Base-by-base conservation (phyloP, 306 rosid genomes). In the Macrotyloma uniflorum region DNA sequence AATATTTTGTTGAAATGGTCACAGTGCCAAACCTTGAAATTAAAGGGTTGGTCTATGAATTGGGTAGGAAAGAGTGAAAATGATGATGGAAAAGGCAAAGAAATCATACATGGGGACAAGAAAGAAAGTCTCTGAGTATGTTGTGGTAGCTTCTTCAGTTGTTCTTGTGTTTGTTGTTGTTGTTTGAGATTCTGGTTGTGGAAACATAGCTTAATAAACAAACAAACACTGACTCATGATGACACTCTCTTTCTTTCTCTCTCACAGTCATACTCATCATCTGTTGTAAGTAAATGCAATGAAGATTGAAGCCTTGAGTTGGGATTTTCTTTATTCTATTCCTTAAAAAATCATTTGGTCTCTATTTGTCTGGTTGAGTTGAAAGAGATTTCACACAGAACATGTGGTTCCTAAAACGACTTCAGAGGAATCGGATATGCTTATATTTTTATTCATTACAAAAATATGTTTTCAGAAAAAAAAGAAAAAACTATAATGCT, bases 301-400 rank as follows among this genome's bases (percentile, higher is more conserved):
- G 83, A 57, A 59, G 14, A 59, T 59, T 59, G 19, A 74, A 49
- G 19, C 20, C 42, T 20, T 77, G 24, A 32, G 22, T 63, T 63
- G 40, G 23, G 23, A 63, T 32, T 63, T 63, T 63, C 68, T 46
- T n/a, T 32, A 4, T 63, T 63, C 18, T 63, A 63, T 63, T 63
- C 68, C 46, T 51, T 67, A 45, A 73, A 66, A 47, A 33, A 70
- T 66, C 38, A 15, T 78, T 77, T 70, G 87, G 89, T 78, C 87
- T 86, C 78, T 26, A 20, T 70, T 78, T 68, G 85, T 74, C 68
- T 22, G 10, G 1, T 74, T 82, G 88, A 86, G 1, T 74, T 82
- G 88, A 86, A 85, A 33, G 80, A 85, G 85, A 89, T 76, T 76
- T 75, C 61, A 8, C 83, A 68, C 49, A 80, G 13, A 80, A 80